Base-by-base conservation (phyloP, 2,329 filamentous ascomycete genomes). In the Fusarium cyanostomum region DNA sequence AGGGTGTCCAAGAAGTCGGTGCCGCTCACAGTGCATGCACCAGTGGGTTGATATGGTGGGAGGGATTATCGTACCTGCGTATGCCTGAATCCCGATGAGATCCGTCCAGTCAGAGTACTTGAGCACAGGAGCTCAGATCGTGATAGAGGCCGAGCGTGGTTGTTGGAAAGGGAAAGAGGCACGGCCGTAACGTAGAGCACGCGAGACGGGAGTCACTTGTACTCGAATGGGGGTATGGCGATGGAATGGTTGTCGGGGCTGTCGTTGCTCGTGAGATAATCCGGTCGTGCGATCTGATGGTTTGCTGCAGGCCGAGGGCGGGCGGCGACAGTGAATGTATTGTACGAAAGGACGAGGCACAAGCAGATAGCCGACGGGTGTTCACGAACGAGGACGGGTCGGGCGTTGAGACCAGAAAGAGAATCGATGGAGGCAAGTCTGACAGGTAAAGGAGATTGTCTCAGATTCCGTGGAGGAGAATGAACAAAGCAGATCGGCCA, bases 281-380 rank as follows among this genome's bases (percentile, higher is more conserved):
- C 30, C 37, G 31, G 13, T 52, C 52, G 62, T 51, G 45, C 37
- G 39, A 55, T 65, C 62, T 64, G 63, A 63, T 68, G 62, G 69
- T 68, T 69, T 68, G 56, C 64, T 71, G 64, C 66, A 62, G 52
- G 43, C 59, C 59, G 34, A 51, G 28, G 30, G 28, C 56, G 71
- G 71, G 64, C 39, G 57, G 53, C 59, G 50, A 62, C 71, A 74
- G 71, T 45, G 56, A 49, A 59, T 52, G 44, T 56, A 56, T 52
- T 58, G 54, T 59, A 41, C 60, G 58, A 24, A 52, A 37, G 60
- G 54, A 56, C 51, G 48, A 66, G 44, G 35, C 41, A 28, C 51
- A 62, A 52, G 64, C 50, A 56, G n/a, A 57, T 49, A 65, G 16
- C 61, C 49, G 59, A 37, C 31, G 39, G 37, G 39, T 49, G 38